phyloP scores from a whole-genome alignment of 2,329 filamentous ascomycete species.

The Epichloe gansuensis region DNA sequence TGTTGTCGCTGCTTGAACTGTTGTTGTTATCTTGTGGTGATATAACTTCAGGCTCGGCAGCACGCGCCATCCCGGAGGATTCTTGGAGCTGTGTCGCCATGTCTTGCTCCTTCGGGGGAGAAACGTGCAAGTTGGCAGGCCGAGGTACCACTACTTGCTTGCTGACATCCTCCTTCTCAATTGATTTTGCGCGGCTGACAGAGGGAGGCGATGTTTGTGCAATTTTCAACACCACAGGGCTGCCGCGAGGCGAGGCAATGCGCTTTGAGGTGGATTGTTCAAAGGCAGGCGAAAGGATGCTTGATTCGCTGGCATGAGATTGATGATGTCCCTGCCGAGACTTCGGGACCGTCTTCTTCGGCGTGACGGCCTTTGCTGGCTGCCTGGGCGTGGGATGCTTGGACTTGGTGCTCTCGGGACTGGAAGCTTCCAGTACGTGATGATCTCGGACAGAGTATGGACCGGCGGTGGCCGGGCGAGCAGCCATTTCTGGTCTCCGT shows the following conservation, averaged over 20 bases:
- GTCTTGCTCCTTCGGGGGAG: conserved; percentile 17
- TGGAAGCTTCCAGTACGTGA: conserved; percentile 22
- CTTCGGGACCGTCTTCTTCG: conserved; percentile 35
- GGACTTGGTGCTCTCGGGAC: conserved; percentile 33
- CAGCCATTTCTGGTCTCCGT: conserved; percentile 43
- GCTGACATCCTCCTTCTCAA: conserved; percentile 40
- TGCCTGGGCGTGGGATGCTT: conserved; percentile 36
- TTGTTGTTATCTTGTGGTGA: background rate
- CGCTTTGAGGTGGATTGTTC: conserved; percentile 15
- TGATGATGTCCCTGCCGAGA: conserved; percentile 36
- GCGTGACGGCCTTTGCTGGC: conserved; percentile 33
- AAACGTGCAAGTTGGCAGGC: conserved; percentile 23
- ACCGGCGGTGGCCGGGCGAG: conserved; percentile 50
- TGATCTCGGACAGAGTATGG: conserved; percentile 51
- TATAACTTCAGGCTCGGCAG: conserved; percentile 6
- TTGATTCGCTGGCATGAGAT: conserved; percentile 38
- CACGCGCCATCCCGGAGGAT: conserved; percentile 3
- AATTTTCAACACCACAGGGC: conserved; percentile 27
- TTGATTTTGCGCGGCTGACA: conserved; percentile 32
- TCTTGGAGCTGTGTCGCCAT: conserved; percentile 4
- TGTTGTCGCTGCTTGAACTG: conserved; percentile 1
- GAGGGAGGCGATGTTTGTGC: conserved; percentile 17
- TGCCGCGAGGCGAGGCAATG: conserved; percentile 28
- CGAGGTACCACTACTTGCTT: conserved; percentile 37
- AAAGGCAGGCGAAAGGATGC: conserved; percentile 31